Base-by-base conservation (phyloP, 2,329 filamentous ascomycete species). In the Nigrospora osmanthi region DNA sequence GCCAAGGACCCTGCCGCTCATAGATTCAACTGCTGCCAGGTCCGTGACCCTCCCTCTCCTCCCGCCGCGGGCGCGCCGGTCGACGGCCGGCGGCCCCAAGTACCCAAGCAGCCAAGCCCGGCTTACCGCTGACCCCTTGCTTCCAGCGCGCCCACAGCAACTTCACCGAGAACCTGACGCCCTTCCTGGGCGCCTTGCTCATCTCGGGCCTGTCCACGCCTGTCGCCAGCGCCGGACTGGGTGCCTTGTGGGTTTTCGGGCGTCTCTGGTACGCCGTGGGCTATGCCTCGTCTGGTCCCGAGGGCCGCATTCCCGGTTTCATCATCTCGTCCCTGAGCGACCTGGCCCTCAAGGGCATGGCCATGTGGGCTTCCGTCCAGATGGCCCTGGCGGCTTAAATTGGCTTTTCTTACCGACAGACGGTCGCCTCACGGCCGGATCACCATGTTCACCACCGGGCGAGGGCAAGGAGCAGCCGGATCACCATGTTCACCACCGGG, bases 121-220 rank as follows among this genome's bases (percentile, higher is more conserved):
- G 23, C 23, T 28, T 28, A 28, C 23, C 6, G 7, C 23, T 28
- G 7, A 28, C 23, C 5, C 23, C 9, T 28, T 28, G 23, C 23
- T 17, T 33, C 13, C 79, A 83, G 56, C 75, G 78, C 40, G 73
- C 78, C 11, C 81, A 85, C 59, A 64, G 68, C 54, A 83, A 85
- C 69, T 85, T 72, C 64, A 71, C 70, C 51, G 82, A 85, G 68
- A 81, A 78, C 63, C 66, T 77, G 33, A 64, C 72, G 10, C 67
- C 76, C 4, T 69, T 76, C 57, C 55, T 83, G 11, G 68, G 64
- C 17, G 63, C 69, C 19, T 64, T 83, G 11, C 59, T 81, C 48
- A 69, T 85, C 53, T 64, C 76, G 11, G 80, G 81, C 31, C 57
- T 83, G 19, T 59, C 62, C 34, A 81, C 69, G 59, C 82, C 81